phyloP scores from a whole-genome alignment of 2,329 filamentous ascomycete species.

The Rhinocladiella similis region DNA sequence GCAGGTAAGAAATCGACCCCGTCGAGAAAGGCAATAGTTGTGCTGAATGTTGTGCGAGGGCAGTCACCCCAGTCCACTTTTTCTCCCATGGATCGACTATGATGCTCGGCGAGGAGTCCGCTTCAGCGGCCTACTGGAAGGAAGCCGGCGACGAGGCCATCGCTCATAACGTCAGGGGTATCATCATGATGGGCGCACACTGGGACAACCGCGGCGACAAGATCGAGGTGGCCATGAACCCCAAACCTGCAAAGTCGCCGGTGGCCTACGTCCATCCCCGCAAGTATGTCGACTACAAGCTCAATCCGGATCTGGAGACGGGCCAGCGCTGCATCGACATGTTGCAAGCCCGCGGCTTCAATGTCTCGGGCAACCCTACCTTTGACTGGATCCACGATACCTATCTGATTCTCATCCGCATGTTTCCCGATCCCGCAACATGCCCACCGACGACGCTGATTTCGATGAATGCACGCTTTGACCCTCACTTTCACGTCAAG shows the following conservation, averaged over 20 bases:
- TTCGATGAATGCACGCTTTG: conserved; percentile 55
- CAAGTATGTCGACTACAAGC: conserved; percentile 64
- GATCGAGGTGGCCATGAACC: conserved; percentile 63
- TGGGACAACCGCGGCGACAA: conserved; percentile 60
- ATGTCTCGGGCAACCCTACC: conserved; percentile 51
- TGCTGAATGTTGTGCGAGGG: too few relatives aligned
- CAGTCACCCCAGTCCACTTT: conserved; percentile 65
- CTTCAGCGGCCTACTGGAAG: conserved; percentile 66
- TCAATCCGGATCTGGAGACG: conserved; percentile 59
- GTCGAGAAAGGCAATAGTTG: too few relatives aligned
- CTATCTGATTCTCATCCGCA: conserved; percentile 66
- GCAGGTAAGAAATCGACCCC: too few relatives aligned
- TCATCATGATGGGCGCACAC: conserved; percentile 70
- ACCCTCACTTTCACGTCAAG: conserved; percentile 57
- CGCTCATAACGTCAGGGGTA: conserved; percentile 58
- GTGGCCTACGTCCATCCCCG: conserved; percentile 67
- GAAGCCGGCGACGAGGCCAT: conserved; percentile 64
- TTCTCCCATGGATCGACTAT: conserved; percentile 72
- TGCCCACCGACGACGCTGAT: conserved; percentile 65
- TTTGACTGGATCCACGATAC: conserved; percentile 76
- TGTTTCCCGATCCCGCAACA: conserved; percentile 55
- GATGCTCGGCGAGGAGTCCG: conserved; percentile 67
- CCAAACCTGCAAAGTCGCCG: conserved; percentile 60
- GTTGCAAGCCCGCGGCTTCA: conserved; percentile 55
- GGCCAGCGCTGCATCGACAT: conserved; percentile 52